Percentiles rank a stretch among this genome's conserved stretches.
phyloP scores from a whole-genome alignment of 257 asterid genomes.

The Ocimum tenuiflorum region DNA sequence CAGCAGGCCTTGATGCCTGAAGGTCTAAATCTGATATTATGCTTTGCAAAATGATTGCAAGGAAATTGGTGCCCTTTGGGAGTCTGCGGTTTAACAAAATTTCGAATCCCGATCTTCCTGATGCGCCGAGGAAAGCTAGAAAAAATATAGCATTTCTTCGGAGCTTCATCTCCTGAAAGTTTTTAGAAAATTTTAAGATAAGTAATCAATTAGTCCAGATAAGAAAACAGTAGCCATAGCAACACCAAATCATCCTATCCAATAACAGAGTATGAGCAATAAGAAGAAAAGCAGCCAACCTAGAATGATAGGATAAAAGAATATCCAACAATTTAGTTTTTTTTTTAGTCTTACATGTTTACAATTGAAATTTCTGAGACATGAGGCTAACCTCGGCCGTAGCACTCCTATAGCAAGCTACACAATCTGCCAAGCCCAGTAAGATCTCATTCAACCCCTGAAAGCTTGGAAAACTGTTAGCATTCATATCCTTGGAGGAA shows the following conservation, averaged over 20 bases:
- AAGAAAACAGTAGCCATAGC: not conserved
- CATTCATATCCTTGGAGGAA: conserved; percentile 23
- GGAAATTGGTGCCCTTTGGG: conserved; percentile 49
- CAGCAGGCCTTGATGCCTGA: conserved; percentile 43
- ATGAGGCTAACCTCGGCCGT: conserved; percentile 48
- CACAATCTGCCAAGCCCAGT: conserved; percentile 65
- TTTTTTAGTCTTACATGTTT: no score
- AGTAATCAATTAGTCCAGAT: not conserved
- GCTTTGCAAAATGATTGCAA: conserved; percentile 55
- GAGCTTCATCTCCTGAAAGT: conserved; percentile 82
- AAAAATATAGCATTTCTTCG: conserved; percentile 62
- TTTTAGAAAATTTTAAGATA: conserved; percentile 2
- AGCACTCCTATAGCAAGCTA: conserved; percentile 54
- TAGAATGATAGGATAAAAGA: not conserved
- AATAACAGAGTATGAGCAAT: not conserved
- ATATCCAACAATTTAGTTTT: no score
- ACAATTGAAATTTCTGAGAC: no score
- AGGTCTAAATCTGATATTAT: conserved; percentile 61
- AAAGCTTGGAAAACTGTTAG: conserved; percentile 27
- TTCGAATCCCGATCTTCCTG: conserved; percentile 58
- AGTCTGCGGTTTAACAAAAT: conserved; percentile 47
- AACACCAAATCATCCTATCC: not conserved
- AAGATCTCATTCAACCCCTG: conserved; percentile 45
- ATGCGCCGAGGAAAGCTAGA: conserved; percentile 83
- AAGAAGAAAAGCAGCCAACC: conserved; percentile 8